These are phyloP conservation scores for Fusarium haematococcum DNA, from an alignment of 2,329 filamentous ascomycete genomes.

Conservation along the genomic window DNA sequence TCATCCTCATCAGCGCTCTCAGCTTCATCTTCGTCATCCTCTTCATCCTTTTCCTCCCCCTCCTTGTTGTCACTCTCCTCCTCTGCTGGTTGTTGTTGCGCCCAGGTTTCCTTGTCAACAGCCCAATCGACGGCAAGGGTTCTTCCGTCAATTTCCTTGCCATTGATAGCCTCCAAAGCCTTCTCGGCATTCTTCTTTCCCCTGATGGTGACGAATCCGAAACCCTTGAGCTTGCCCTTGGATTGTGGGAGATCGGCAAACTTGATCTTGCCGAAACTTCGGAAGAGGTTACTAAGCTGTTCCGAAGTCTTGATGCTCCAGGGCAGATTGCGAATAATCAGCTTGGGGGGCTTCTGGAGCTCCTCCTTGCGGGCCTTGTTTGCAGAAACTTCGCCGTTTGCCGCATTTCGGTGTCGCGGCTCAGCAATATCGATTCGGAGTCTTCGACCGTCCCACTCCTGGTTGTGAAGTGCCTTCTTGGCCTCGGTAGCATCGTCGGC, in stretches of 20 bases:
- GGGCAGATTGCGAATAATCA: conserved; percentile 93
- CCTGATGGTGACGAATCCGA: conserved; percentile 91
- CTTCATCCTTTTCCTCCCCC: conserved; percentile 57
- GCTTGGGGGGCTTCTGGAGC: conserved; percentile 74
- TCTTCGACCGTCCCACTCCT: conserved; percentile 81
- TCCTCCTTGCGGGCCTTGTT: conserved; percentile 68
- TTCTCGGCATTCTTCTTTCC: conserved; percentile 92
- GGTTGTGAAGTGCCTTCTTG: conserved; percentile 82
- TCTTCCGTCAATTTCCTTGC: conserved; percentile 88
- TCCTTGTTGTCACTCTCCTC: conserved; percentile 51
- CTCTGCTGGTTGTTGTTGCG: conserved; percentile 66
- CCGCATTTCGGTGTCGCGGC: conserved; percentile 76
- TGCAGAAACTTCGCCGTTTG: conserved; percentile 56
- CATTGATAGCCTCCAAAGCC: conserved; percentile 87
- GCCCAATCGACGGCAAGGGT: conserved; percentile 96
- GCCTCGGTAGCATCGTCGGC: conserved; percentile 89
- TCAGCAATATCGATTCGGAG: conserved; percentile 91
- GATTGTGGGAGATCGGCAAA: conserved; percentile 85
- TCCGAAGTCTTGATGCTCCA: conserved; percentile 94
- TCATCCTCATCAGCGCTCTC: conserved; percentile 44
- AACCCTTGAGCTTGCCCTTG: conserved; percentile 82
- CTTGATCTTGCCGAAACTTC: conserved; percentile 92
- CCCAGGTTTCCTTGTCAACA: conserved; percentile 90
- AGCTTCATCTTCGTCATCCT: conserved; percentile 47
- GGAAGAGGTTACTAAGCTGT: conserved; percentile 82